Base-by-base conservation (phyloP, 768 basidiomycete species). In the Auricularia heimuer region DNA sequence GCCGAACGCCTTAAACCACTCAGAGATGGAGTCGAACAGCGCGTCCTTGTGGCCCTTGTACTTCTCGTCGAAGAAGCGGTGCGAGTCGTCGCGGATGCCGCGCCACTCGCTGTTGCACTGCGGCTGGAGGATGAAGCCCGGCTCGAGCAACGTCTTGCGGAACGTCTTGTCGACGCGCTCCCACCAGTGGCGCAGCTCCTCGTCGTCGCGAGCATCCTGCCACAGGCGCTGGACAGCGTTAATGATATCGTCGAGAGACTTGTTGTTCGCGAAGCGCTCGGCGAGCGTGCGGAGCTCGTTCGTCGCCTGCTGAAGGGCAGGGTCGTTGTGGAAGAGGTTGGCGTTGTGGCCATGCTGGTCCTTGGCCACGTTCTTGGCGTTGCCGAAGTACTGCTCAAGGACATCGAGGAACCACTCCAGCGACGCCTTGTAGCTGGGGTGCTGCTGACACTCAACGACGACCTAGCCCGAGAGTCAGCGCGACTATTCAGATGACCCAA, bases 381-480 rank as follows among this genome's bases (percentile, higher is more conserved):
- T 82, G 1, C 69, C 69, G 7, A 80, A 82, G 68, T 91, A 93
- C 65, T 87, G 81, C 68, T 85, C 83, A 12, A 89, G 68, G 64
- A 80, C 80, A 33, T 77, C 75, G 37, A 93, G 76, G 4, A 92
- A 77, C 91, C 91, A 92, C n/a, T 77, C 77, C 60, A 93, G 79
- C 6, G 86, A 83, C 65, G 86, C 85, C 69, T 94, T 91, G 75
- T 97, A 98, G 72, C 96, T 89, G 63, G 87, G 81, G 75, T 96
- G 94, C 71, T 88, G 87, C 76, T 97, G 94, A 73, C 92, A 94
- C 71, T 98, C 95, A 65, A 95, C 81, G 63, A 97, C 84, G 44
- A 89, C 88, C 85, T 87, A 64, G 14, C 63, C 67, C 64, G 65
- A 51, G 18, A 3, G 34, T 11, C 62, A 37, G 29, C 35, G n/a